Base-by-base conservation (phyloP, 371 early-diverging fungal genomes). In the Actinomucor elegans region DNA sequence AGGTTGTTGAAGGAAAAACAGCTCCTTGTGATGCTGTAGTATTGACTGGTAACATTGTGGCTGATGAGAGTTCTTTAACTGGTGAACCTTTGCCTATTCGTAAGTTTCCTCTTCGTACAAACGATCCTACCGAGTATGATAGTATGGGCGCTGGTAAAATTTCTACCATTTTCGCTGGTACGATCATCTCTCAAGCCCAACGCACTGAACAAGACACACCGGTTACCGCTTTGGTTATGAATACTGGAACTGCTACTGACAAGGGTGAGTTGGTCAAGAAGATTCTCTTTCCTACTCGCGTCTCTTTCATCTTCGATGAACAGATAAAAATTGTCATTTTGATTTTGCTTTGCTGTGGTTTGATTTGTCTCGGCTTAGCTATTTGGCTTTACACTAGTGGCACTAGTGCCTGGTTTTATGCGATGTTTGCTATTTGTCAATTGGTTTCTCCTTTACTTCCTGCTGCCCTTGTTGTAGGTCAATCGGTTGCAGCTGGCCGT, bases 211-310 rank as follows among this genome's bases (percentile, higher is more conserved):
- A 62, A 2, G 59, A 63, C 5, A 41, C 23, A 3, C 66, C 58
- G 17, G 84, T 80, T 6, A 70, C 68, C 29, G 86, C 87, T 3
- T 55, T 91, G 38, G 89, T 87, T 2, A 75, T 77, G n/a, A 69
- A 75, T 35, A 93, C 89, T 6, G 92, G 92, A 18, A 86, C 87
- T 41, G 55, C 71, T 12, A 90, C 93, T 29, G 73, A 84, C 34
- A 87, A 87, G 57, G 94, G 94, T 36, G 73, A 80, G 48, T 69
- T 93, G 4, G 75, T 94, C 34, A 81, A 83, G 60, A 86, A 85
- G 65, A 90, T 94, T 50, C 61, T 90, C 2, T 86, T 81, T 60
- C 87, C 90, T 24, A 75, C 61, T 23, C 71, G 73, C 33, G 75
- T 87, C 17, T 78, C 77, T 2, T 87, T 86, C 58, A 75, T 86